Base-by-base conservation (phyloP, 2,329 filamentous ascomycete species). In the Aspergillus uvarum region DNA sequence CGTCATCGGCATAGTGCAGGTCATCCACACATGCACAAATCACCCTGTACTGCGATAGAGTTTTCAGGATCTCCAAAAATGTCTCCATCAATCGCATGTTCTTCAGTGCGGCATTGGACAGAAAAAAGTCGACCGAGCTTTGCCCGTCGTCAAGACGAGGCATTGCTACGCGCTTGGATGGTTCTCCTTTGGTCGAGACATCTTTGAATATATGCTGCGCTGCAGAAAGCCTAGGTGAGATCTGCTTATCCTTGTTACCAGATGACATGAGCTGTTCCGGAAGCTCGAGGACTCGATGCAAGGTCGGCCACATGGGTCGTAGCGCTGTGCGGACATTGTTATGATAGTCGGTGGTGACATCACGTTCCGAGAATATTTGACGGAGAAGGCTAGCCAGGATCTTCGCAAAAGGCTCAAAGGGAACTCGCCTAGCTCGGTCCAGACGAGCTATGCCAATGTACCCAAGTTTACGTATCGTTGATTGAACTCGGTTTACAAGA, bases 11-110 rank as follows among this genome's bases (percentile, higher is more conserved):
- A 74, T 92, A 95, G 68, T 97, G 92, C 32, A 97, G 79, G 74
- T 97, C 94, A 70, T 97, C 94, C 29, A 97, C 78, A 67, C 88
- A 92, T 67, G 96, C 88, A 70, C 91, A 96, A 56, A 96, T 92
- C 68, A 96, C 87, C 68, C 93, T 95, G 72, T 93, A 88, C 21
- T 88, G 83, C 0, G 91, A 89, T 58, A 98, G 87, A 47, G 96
- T 85, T 55, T 91, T 86, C 54, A 97, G 76, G 10, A 96, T 89
- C 66, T 97, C 93, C 50, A 96, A 79, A 67, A 96, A 94, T 1
- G 91, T 93, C 70, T 92, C 94, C 82, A 94, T 90, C 58, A 96
- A 83, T 12, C 91, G 87, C 65, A 91, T 89, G 1, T 83, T 83
- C 68, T 79, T 73, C 64, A 68, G 72, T 11, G 74, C 69, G 10